Base-by-base conservation (phyloP, 2,329 filamentous ascomycete genomes). In the Penicillium brevicompactum region DNA sequence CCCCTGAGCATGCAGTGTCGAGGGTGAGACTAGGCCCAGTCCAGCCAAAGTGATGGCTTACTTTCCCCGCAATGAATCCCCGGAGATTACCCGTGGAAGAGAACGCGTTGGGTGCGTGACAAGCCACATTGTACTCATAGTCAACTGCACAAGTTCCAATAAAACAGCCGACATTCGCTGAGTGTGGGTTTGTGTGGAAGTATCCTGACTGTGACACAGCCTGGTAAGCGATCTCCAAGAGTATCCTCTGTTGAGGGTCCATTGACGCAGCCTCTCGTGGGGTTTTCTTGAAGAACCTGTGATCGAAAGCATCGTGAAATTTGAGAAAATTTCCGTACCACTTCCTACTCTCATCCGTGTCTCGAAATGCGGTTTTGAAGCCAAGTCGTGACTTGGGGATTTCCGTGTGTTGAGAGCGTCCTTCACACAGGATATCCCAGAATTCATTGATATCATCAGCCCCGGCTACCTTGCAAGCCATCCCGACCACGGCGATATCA, bases 21-120 rank as follows among this genome's bases (percentile, higher is more conserved):
- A 77, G 56, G 5, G 60, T 70, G n/a, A 75, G 58, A 4, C 66
- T 65, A 0, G 79, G 79, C 0, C 78, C 78, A 2, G 67, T 74
- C 64, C 76, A 79, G 0, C 75, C 72, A 50, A 80, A 80, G 46
- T 68, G 69, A 46, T 80, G 76, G 37, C 69, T 73, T 31, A 80
- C 65, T 6, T 70, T 66, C 1, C 76, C 76, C 1, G 49, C 47
- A 1, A 57, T 45, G 30, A 64, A 68, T 4, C 50, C 46, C 4
- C 51, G 53, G 2, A 65, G 50, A 37, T 55, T 64, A 0, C 65
- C 65, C 0, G 57, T 60, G 1, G 62, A 58, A 1, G 69, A 60
- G 40, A 60, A 73, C 0, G 73, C 71, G 2, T 64, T 73, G 0
- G 72, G 53, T 4, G 59, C 16, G 30, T 75, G 56, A n/a, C 47